A percentile compares a stretch with the other conserved stretches of the same genome.
phyloP scores from a whole-genome alignment of 192 early-diverging fungal genomes.

The Phycomyces blakesleeanus region DNA sequence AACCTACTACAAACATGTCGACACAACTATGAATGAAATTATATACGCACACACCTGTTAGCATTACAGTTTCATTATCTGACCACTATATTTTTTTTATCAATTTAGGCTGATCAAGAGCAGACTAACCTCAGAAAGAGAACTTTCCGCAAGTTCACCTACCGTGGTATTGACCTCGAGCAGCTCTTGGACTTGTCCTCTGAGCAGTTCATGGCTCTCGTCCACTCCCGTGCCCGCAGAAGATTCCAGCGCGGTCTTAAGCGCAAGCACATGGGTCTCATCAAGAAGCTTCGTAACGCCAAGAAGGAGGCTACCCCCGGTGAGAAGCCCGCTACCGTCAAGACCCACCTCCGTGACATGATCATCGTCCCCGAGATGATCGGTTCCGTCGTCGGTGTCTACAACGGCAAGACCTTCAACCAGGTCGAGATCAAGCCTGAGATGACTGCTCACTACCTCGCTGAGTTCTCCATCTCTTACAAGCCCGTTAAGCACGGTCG shows the following conservation, averaged over 20 bases:
- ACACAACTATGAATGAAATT: too few species aligned
- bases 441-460: slow-evolving; percentile 35
- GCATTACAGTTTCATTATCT: too few species aligned
- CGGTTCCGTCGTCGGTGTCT: slow-evolving; percentile 90
- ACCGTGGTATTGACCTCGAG: slow-evolving; percentile 96
- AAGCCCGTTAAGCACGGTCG: slow-evolving; percentile 99
- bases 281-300: slow-evolving; percentile 99
- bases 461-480: slow-evolving; percentile 74
- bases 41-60: too few species aligned
- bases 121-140: slow-evolving; percentile 69
- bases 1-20: too few species aligned
- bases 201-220: slow-evolving; percentile 90
- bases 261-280: slow-evolving; percentile 98
- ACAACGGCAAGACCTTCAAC: slow-evolving; percentile 99
- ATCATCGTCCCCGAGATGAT: slow-evolving; percentile 99
- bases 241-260: slow-evolving; percentile 98
- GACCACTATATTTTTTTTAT: too few species aligned
- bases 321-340: slow-evolving; percentile 96
- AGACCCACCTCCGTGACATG: slow-evolving; percentile 99
- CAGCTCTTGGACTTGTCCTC: slow-evolving; percentile 90
- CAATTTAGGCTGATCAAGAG: slow-evolving; percentile 25
- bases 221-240: slow-evolving; percentile 93
- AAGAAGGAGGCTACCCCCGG: slow-evolving; percentile 85
- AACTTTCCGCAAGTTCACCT: slow-evolving; percentile 97
- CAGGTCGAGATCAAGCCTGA: slow-evolving; percentile 90